Conservation (phyloP, 2,329 filamentous ascomycete species). For the Ambrosiella beaveri region DNA sequence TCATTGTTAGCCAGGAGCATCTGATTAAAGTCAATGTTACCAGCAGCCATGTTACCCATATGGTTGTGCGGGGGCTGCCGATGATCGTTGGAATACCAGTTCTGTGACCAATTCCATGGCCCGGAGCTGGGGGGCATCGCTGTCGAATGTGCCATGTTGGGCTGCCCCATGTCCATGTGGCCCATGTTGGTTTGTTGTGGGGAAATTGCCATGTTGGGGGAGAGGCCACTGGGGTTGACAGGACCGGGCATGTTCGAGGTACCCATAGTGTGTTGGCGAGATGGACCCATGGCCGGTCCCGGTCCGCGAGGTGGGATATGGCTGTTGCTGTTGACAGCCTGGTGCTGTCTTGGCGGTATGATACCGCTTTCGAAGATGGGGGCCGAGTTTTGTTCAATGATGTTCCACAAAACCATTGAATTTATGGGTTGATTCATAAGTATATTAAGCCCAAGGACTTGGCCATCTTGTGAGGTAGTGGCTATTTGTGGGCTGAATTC, state of each 20-base stretch:
- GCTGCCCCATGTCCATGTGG: neutral
- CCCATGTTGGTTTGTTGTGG: neutral
- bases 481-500: neutral
- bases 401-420: constrained; percentile 10
- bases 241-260: neutral
- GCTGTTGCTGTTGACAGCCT: neutral
- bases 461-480: neutral
- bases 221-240: neutral
- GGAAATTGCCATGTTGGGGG: neutral
- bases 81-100: neutral
- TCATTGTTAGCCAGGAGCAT: neutral
- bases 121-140: neutral
- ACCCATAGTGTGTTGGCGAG: neutral
- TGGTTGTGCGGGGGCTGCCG: neutral
- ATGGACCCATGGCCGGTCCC: neutral
- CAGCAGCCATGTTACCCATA: no score
- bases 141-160: neutral
- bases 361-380: neutral
- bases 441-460: constrained; percentile 6
- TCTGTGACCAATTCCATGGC: neutral
- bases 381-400: constrained; percentile 8
- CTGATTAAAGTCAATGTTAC: neutral
- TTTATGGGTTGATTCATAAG: constrained; percentile 10
- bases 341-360: no score
- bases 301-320: neutral